Evolutionary conservation across 768 basidiomycete species (phyloP).

Genomic region (Myochromella boudieri): DNA sequence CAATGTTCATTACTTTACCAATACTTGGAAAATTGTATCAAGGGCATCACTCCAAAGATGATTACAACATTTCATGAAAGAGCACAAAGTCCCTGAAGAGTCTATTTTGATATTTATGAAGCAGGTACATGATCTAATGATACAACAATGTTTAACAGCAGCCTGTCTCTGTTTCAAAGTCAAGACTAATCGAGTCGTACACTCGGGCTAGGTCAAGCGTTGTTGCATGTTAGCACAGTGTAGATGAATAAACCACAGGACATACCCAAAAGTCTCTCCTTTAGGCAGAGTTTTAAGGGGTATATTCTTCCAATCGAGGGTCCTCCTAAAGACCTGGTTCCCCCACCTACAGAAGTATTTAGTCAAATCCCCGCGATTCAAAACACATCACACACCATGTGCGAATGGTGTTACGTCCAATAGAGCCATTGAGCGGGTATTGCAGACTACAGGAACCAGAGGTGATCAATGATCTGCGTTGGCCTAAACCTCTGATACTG

Average conservation of each 20-base stretch:
- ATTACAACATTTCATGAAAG: too few species aligned
- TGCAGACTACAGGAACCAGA: slow-evolving; percentile 32
- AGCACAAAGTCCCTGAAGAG: slow-evolving; percentile 2
- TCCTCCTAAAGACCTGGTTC: slow-evolving; percentile 33
- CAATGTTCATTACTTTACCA: too few species aligned
- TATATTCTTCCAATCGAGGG: slow-evolving; percentile 32
- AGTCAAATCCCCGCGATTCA: too few species aligned
- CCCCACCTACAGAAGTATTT: slow-evolving; percentile 11
- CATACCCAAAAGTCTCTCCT: slow-evolving; percentile 37
- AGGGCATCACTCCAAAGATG: too few species aligned
- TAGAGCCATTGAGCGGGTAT: slow-evolving; percentile 41
- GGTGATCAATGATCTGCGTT: not conserved
- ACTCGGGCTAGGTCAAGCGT: too few species aligned
- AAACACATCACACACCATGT: slow-evolving; percentile 34
- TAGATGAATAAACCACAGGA: not conserved
- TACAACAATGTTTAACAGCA: slow-evolving; percentile 8
- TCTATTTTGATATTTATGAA: slow-evolving; percentile 8
- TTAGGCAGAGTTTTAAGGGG: slow-evolving; percentile 23
- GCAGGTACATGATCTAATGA: slow-evolving; percentile 10
- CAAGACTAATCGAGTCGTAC: too few species aligned
- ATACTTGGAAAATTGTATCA: too few species aligned
- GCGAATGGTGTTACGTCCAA: slow-evolving; percentile 35
- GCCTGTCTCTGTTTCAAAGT: not conserved
- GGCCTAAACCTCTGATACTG: slow-evolving; percentile 20
- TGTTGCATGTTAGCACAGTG: too few species aligned